These are phyloP conservation scores for Phytophthora europaea DNA, from an alignment of 352 stramenopile genomes.

Conservation along the genomic window DNA sequence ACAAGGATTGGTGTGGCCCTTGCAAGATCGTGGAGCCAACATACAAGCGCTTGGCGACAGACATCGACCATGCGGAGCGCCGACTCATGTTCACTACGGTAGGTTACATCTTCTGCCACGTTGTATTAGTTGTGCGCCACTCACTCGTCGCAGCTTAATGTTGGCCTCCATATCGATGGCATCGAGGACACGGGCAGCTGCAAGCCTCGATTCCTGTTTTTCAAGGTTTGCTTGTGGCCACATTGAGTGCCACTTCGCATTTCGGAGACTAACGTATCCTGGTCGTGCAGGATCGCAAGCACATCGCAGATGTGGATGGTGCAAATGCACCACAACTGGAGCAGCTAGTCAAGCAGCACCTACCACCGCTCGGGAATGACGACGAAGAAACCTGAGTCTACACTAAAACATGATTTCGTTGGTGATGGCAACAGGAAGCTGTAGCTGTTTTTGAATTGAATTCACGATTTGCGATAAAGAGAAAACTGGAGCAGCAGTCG, in stretches of 20 bases:
- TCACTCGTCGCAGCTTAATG: slow-evolving; percentile 50
- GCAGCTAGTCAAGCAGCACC: slow-evolving; percentile 68
- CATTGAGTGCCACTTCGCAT: not conserved
- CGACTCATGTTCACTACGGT: slow-evolving; percentile 66
- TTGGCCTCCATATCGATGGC: slow-evolving; percentile 57
- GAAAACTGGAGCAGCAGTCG: not conserved
- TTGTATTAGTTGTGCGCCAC: not conserved
- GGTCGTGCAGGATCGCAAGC: slow-evolving; percentile 57
- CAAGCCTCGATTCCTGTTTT: slow-evolving; percentile 75
- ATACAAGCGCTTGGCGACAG: slow-evolving; percentile 69
- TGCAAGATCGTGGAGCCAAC: slow-evolving; percentile 85
- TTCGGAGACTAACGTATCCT: not conserved
- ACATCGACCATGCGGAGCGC: slow-evolving; percentile 69
- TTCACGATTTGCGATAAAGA: not conserved
- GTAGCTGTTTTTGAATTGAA: not conserved
- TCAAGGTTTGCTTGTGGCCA: slow-evolving; percentile 45
- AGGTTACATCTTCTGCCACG: slow-evolving; percentile 12
- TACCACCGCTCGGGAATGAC: slow-evolving; percentile 59
- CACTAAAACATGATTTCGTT: not conserved
- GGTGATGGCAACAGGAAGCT: not conserved
- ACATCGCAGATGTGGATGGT: slow-evolving; percentile 64
- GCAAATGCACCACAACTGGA: slow-evolving; percentile 75
- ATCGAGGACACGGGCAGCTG: slow-evolving; percentile 68
- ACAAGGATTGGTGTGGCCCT: slow-evolving; percentile 79
- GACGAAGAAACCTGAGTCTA: slow-evolving; percentile 56